Evolutionary conservation across 495 filamentous ascomycete species (phyloP), one percentile per base, ranked within the genome.

Genomic region (Tuber aestivum): DNA sequence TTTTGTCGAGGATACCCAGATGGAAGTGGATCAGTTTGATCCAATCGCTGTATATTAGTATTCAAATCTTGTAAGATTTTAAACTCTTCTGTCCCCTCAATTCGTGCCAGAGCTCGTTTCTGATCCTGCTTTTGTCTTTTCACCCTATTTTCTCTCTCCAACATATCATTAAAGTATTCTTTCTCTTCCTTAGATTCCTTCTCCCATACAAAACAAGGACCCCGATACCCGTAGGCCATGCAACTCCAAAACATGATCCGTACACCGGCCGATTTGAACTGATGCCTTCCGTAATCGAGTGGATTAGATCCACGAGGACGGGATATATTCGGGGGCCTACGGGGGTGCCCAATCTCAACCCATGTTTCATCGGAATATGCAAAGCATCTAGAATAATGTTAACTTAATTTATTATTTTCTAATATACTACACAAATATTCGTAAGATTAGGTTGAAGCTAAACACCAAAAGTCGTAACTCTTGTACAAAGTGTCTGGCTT

Each of bases 211-310:
- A 61, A 48, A 0, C 70, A 41, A 20, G 74, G 38, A 5, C 74
- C 42, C 32, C 27, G 14, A 71, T 75, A 70, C 20, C 42, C 68
- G 56, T 71, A 71, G 45, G 27, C 69, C 32, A 75, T 75, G 38
- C 69, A 75, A 14, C 35, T 42, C 32, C 69, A 75, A 37, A 75
- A 69, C 42, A 75, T 75, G 38, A 40, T 40, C 38, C 7, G 38
- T 40, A 40, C 38, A 3, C 38, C 38, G 7, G 2, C 7, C 7
- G 38, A 40, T 7, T 40, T 40, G 7, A 40, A 40, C 38, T 40
- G 38, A 40, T 7, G 7, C 7, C 38, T 40, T 40, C 38, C 7
- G 7, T 40, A 40, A 40, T 40, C 7, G 2, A 40, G 7, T 40
- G 7, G 38, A 7, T 40, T 40, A 3, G 38, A 40, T 2, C 7